Evolutionary conservation across 768 basidiomycete species (phyloP), one percentile per base, ranked within the genome.

Genomic region (Mycena crocata): DNA sequence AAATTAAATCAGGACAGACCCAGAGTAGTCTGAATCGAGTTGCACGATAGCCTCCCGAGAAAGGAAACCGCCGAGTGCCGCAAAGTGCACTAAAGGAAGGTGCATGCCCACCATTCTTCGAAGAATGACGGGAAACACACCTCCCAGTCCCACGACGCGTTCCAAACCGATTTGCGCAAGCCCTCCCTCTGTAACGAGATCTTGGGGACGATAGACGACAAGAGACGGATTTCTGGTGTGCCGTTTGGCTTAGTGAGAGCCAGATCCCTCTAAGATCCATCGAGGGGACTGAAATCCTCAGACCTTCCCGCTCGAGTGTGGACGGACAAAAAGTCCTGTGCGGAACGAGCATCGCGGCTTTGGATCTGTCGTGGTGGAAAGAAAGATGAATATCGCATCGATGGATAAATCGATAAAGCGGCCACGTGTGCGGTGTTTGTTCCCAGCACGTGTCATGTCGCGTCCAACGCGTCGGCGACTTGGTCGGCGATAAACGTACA

Each of bases 321-420:
- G 58, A 48, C 37, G 58, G 24, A n/a, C n/a, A n/a, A n/a, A 39
- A 13, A 30, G 48, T 60, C 58, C 58, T 60, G 58, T 60, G 23
- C 48, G 58, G 58, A 60, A 60, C 58, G 58, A 60, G 58, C 58
- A 50, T 60, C 21, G 58, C 48, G 58, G 58, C 58, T 60, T 63
- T 46, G 62, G 52, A 48, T 63, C 52, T 56, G 51, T 62, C 61
- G 60, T 51, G 50, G 61, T 44, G 35, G 28, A 10, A 40, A 31
- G 44, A 35, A 49, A 49, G 31, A 30, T n/a, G n/a, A n/a, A n/a
- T n/a, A n/a, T n/a, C n/a, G n/a, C n/a, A n/a, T n/a, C n/a, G n/a
- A n/a, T n/a, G n/a, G n/a, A n/a, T n/a, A n/a, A n/a, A n/a, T n/a
- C n/a, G n/a, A n/a, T n/a, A n/a, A n/a, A n/a, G n/a, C n/a, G n/a